phyloP scores from a whole-genome alignment of 164 flowering plant genomes.

The Vitis rotundifolia region DNA sequence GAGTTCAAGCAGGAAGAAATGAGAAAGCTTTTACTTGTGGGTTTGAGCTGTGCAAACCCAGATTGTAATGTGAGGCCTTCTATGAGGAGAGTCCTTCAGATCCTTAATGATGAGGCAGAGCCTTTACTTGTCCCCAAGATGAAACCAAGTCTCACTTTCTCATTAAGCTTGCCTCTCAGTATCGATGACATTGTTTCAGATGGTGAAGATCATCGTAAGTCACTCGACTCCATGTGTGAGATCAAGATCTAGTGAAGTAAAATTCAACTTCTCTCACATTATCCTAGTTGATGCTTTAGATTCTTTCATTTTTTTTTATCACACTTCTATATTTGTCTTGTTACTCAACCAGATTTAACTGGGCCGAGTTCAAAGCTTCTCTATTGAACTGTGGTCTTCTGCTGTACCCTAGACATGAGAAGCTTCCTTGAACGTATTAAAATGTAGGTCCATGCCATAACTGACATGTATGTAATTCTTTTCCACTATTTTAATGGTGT shows the following conservation, averaged over 20 bases:
- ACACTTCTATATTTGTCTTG: background rate
- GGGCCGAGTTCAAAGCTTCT: conserved; percentile 24
- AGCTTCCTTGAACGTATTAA: too few species aligned
- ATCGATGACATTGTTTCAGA: conserved; percentile 76
- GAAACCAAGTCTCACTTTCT: conserved; percentile 75
- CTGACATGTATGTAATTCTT: too few species aligned
- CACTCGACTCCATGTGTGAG: conserved; percentile 22
- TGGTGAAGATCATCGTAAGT: conserved; percentile 30
- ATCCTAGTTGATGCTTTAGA: conserved; percentile 6
- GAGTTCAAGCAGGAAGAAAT: conserved; percentile 60
- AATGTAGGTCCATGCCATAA: too few species aligned
- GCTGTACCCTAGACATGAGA: background rate
- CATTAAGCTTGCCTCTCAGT: conserved; percentile 50
- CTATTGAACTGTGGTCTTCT: conserved; percentile 26
- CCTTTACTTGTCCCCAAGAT: conserved; percentile 46
- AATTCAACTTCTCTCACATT: background rate
- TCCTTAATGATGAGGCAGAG: conserved; percentile 68
- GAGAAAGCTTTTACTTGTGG: conserved; percentile 75
- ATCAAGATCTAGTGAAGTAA: conserved; percentile 32
- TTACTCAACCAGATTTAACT: background rate
- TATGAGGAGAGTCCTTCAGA: conserved; percentile 84
- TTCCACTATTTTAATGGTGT: too few species aligned
- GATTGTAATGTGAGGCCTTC: conserved; percentile 68
- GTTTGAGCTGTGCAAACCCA: conserved; percentile 85
- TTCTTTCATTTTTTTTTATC: conserved; percentile 12